phyloP scores from a whole-genome alignment of 208 protist genomes.

The Angomonas ambiguus region DNA sequence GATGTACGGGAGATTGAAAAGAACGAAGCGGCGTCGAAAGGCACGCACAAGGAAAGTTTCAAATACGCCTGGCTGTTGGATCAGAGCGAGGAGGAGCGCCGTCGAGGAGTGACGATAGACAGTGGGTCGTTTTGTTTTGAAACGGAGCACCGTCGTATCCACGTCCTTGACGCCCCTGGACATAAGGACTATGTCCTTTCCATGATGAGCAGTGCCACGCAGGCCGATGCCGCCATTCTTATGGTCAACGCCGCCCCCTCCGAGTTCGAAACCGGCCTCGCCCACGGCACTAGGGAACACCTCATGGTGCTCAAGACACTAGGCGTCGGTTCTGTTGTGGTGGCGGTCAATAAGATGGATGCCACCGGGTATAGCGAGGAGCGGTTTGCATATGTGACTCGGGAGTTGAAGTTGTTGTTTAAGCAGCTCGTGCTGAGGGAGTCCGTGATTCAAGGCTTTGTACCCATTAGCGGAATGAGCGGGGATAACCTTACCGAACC shows the following conservation, averaged over 20 bases:
- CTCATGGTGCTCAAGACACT: constrained; percentile 96
- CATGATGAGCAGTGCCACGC: constrained; percentile 97
- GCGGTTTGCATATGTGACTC: constrained; percentile 89
- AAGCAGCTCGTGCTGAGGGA: constrained; percentile 87
- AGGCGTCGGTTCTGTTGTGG: constrained; percentile 94
- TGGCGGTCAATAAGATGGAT: constrained; percentile 99
- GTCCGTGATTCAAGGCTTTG: constrained; percentile 55
- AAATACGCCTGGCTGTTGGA: constrained; percentile 97
- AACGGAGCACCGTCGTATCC: constrained; percentile 80
- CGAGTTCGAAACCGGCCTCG: constrained; percentile 98
- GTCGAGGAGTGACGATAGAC: constrained; percentile 95
- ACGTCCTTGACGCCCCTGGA: constrained; percentile 89
- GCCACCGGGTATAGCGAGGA: constrained; percentile 90
- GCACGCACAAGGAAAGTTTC: constrained; percentile 90
- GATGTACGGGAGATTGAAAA: constrained; percentile 69
- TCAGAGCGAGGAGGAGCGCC: constrained; percentile 93
- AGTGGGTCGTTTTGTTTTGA: constrained; percentile 90
- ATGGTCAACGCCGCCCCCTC: constrained; percentile 96
- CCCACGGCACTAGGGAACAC: constrained; percentile 97
- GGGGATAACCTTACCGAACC: constrained; percentile 54
- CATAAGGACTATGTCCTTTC: constrained; percentile 97
- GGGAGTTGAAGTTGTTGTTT: constrained; percentile 91
- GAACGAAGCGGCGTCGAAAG: constrained; percentile 80
- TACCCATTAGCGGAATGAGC: constrained; percentile 71
- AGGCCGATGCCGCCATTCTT: constrained; percentile 97